Evolutionary conservation across 2,329 filamentous ascomycete species (phyloP), one percentile per base, ranked within the genome.

Genomic region (Beauveria bassiana): DNA sequence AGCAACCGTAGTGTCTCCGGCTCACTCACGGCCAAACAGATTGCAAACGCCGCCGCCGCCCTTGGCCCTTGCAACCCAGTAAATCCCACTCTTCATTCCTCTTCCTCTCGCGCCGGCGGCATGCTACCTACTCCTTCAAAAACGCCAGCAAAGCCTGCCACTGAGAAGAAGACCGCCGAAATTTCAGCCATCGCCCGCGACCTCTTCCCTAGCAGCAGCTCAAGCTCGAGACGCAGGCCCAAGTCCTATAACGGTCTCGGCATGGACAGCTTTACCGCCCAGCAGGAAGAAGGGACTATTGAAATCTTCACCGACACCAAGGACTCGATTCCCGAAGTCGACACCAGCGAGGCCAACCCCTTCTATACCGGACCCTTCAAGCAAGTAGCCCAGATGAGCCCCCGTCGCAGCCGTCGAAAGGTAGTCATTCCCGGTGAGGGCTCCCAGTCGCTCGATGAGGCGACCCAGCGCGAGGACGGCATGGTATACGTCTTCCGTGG

Each of bases 111-210:
- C 42, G 26, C 51, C 18, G 42, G 26, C 22, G 80, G 78, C 65
- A 88, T 90, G 81, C 82, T 93, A 51, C 89, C 88, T 18, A 93
- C 90, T 3, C 90, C 90, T 2, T 83, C 86, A 65, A 93, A 93
- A 77, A 93, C 90, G 3, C 90, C 86, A 3, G 81, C 82, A 72
- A 90, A 89, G 77, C 78, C 81, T 52, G 78, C 79, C 1, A 78
- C 77, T 20, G 76, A 77, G 68, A 78, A 82, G 69, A 77, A 77
- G 28, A 74, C 78, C 57, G 77, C 79, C 64, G 78, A 79, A 54
- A 79, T 87, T 61, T 76, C 78, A 54, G 74, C 78, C 2, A 77
- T 88, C 64, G 81, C 85, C 31, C 81, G 84, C 70, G 86, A 81
- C 69, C 77, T 89, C 18, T 88, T 90, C 64, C 75, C 81, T n/a